Conservation (phyloP, 371 early-diverging fungal genomes). For the Circinella minor region DNA sequence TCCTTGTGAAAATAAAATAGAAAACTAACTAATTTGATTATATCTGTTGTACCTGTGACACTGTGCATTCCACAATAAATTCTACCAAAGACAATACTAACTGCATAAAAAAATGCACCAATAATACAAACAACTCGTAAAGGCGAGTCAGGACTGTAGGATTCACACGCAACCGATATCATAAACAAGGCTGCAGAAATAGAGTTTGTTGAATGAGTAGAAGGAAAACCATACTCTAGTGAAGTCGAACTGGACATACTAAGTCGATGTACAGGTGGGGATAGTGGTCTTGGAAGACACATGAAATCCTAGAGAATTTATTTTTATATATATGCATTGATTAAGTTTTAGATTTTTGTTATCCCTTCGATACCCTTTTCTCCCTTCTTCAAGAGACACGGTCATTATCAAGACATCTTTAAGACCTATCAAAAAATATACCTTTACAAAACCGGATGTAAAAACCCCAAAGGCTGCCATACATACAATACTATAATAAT, state of each 20-base stretch:
- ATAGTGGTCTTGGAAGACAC: conserved; percentile 76
- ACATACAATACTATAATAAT: conserved; percentile 38
- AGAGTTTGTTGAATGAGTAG: conserved; percentile 80
- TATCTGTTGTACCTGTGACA: conserved; percentile 46
- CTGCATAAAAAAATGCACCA: conserved; percentile 60
- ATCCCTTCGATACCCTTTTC: not conserved
- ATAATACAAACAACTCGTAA: conserved; percentile 44
- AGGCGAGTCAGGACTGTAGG: conserved; percentile 42
- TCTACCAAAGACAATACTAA: conserved; percentile 69
- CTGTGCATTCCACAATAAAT: conserved; percentile 83
- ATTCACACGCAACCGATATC: conserved; percentile 53
- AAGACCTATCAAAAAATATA: conserved; percentile 19
- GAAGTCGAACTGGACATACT: conserved; percentile 66
- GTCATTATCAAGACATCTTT: too few species aligned
- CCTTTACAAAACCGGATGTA: conserved; percentile 73
- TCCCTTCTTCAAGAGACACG: too few species aligned
- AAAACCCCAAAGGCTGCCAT: conserved; percentile 69
- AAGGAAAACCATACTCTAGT: conserved; percentile 84
- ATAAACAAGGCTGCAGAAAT: conserved; percentile 71
- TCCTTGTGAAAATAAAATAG: not conserved
- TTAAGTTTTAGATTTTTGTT: not conserved
- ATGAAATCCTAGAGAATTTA: conserved; percentile 62
- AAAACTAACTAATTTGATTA: not conserved
- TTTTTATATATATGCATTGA: not conserved
- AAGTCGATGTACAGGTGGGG: conserved; percentile 72